These are phyloP conservation scores for Candida koratica DNA, from an alignment of 805 yeast species.

Conservation along the genomic window DNA sequence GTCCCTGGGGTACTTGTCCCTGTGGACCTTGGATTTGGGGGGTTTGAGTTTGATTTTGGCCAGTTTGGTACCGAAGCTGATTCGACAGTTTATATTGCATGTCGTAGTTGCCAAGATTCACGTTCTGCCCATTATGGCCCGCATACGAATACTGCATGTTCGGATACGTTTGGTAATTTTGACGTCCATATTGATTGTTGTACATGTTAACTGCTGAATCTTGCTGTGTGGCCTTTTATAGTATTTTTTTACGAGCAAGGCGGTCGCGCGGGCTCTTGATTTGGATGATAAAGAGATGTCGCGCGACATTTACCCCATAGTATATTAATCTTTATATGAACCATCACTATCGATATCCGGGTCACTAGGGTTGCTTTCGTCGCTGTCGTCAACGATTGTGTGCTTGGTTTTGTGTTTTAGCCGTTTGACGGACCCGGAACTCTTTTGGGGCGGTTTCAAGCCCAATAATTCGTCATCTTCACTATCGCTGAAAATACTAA, in stretches of 20 bases:
- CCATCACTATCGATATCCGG: constrained; percentile 16
- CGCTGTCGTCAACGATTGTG: constrained; percentile 13
- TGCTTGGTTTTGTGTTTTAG: constrained; percentile 1
- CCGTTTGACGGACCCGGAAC: no score
- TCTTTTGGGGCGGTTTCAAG: no score
- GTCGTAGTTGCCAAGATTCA: constrained; percentile 3
- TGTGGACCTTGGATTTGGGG: not conserved
- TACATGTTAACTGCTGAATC: not conserved
- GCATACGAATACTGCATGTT: constrained; percentile 5
- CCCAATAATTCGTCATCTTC: constrained; percentile 33
- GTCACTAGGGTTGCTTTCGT: constrained; percentile 8
- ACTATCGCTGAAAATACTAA: constrained; percentile 27
- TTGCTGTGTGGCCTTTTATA: no score
- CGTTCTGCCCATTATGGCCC: constrained; percentile 1
- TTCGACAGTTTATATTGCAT: not conserved
- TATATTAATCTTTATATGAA: constrained; percentile 11
- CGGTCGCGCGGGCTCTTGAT: constrained; percentile 4
- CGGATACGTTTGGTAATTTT: constrained; percentile 1
- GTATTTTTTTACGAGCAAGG: no score
- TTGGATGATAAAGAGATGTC: not conserved
- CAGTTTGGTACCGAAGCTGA: constrained; percentile 4
- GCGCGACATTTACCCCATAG: no score
- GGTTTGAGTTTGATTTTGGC: not conserved
- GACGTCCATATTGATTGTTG: constrained; percentile 3
- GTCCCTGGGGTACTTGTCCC: not conserved